A percentile compares a stretch with the other conserved stretches of the same genome.
Conservation (phyloP, 306 rosid species). For the barrel medic (Medicago truncatula) region DNA sequence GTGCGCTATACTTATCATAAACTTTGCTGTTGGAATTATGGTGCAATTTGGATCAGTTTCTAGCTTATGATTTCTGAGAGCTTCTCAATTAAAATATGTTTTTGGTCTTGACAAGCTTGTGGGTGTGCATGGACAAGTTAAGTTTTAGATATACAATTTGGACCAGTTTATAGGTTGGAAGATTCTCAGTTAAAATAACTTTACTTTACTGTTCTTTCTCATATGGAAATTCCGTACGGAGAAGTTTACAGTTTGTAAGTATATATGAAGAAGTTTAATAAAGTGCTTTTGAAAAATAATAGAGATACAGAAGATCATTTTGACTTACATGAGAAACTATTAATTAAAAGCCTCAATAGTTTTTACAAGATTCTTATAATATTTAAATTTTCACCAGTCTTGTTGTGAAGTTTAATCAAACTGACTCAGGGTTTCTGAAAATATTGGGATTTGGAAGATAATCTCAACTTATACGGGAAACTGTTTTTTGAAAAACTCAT, state of each 20-base stretch:
- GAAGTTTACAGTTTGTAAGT: not conserved
- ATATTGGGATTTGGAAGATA: not conserved
- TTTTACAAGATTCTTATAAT: not conserved
- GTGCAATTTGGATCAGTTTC: not conserved
- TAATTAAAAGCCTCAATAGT: not conserved
- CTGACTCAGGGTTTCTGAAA: not conserved
- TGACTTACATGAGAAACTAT: not conserved
- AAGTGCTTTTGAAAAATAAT: conserved; percentile 16
- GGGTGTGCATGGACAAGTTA: not conserved
- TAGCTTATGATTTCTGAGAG: not conserved
- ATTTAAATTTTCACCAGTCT: not conserved
- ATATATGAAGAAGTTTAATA: not conserved
- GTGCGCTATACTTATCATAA: not conserved
- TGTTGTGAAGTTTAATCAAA: not conserved
- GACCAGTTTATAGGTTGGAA: conserved; percentile 5
- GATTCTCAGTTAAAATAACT: not conserved
- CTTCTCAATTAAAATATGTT: not conserved
- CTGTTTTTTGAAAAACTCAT: not conserved
- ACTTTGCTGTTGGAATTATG: not conserved
- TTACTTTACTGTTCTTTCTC: not conserved
- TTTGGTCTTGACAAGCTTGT: not conserved
- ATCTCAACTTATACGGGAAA: not conserved
- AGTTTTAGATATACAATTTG: not conserved
- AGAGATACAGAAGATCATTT: not conserved
- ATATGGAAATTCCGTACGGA: not conserved